phyloP scores from a whole-genome alignment of 164 flowering plant species.

The Vitis labrusca region DNA sequence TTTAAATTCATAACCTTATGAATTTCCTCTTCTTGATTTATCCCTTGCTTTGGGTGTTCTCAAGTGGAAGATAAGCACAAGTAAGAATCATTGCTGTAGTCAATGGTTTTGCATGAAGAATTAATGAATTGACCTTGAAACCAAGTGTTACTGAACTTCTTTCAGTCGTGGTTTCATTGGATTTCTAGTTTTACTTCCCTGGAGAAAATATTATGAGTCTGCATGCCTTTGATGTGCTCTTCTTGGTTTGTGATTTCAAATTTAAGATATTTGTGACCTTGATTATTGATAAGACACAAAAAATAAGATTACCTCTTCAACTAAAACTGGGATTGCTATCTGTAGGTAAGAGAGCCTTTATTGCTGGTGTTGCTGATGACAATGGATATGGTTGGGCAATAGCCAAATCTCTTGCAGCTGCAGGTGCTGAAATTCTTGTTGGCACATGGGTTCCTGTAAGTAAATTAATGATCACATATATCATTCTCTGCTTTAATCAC shows the following conservation, averaged over 20 bases:
- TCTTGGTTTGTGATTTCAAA: not conserved
- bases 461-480: conserved; percentile 4
- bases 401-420: conserved; percentile 97
- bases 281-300: not conserved
- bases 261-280: not conserved
- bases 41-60: too few relatives aligned
- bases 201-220: too few relatives aligned
- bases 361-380: conserved; percentile 98
- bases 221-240: not conserved
- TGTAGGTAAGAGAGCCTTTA: conserved; percentile 91
- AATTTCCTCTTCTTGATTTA: too few relatives aligned
- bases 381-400: conserved; percentile 99
- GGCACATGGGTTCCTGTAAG: conserved; percentile 99
- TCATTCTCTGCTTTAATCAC: too few relatives aligned
- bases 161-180: too few relatives aligned
- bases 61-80: too few relatives aligned
- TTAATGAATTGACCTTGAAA: too few relatives aligned
- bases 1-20: too few relatives aligned
- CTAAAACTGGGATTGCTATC: not conserved
- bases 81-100: too few relatives aligned
- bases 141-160: too few relatives aligned
- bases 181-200: too few relatives aligned
- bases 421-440: conserved; percentile 96
- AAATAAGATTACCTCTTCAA: not conserved
- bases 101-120: too few relatives aligned